Conservation (phyloP, 2,329 filamentous ascomycete species). For the Xylaria polymorpha region DNA sequence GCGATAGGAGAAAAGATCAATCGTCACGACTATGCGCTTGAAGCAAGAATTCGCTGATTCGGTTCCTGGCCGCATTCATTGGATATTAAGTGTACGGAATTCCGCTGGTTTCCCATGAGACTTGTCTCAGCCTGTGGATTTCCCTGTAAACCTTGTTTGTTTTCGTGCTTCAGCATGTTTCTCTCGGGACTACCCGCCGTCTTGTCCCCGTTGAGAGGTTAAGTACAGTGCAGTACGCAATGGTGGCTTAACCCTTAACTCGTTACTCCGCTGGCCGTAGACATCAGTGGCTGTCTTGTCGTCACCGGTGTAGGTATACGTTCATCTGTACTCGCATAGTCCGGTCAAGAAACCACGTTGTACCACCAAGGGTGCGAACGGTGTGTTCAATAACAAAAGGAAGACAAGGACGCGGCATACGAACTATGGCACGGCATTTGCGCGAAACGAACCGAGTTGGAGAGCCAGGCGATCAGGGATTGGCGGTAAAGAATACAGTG, state of each 20-base stretch:
- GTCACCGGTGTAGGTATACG: neutral
- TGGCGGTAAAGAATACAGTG: neutral
- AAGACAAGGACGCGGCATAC: constrained; percentile 19
- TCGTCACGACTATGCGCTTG: neutral
- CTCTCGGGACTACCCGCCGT: constrained; percentile 26
- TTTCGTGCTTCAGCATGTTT: constrained; percentile 6
- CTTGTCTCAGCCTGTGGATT: constrained; percentile 21
- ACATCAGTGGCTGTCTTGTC: neutral
- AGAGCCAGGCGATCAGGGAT: constrained; percentile 23
- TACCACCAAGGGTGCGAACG: neutral
- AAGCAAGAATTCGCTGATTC: neutral
- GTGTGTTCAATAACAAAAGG: neutral
- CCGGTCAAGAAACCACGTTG: neutral
- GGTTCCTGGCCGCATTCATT: constrained; percentile 5
- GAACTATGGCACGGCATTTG: neutral
- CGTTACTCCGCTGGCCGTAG: no score
- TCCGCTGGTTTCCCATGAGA: neutral
- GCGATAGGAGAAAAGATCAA: neutral
- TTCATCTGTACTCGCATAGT: neutral
- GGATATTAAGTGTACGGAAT: neutral
- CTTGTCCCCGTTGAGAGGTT: constrained; percentile 6
- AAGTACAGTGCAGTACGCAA: neutral
- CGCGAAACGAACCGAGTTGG: constrained; percentile 15
- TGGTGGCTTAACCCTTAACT: neutral
- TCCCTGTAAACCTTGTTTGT: neutral